Evolutionary conservation across 768 basidiomycete genomes (phyloP), one percentile per base, ranked within the genome.

Genomic region (Nevesoporus exiguus): DNA sequence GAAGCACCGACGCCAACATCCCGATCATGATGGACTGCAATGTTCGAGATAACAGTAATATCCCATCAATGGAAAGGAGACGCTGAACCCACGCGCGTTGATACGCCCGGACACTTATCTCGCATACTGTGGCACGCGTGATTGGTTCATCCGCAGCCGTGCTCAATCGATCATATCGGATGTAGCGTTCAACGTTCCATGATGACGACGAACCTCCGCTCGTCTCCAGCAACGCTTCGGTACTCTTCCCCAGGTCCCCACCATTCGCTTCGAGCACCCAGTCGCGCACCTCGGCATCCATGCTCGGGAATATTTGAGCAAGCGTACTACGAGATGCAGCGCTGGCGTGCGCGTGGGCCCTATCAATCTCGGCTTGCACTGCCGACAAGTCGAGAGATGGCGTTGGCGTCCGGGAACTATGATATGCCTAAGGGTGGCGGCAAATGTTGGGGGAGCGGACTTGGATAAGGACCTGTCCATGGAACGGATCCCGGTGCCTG

Each of bases 211-310:
- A 59, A 5, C 65, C 67, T 40, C 72, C 72, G 42, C 73, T 73
- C 78, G 93, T 90, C 73, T 93, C 91, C 65, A 93, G 72, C 56
- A 93, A 67, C 46, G 78, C 82, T 65, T 96, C 94, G 61, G 96
- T 94, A 66, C 91, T 94, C 78, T 81, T 83, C 39, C 93, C 93
- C 53, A 97, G 66, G 73, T 97, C 93, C 19, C 91, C 90, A 8
- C 81, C 82, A 62, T 93, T 93, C 42, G 90, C 92, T 66, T 96
- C 93, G 54, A 96, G 73, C 33, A 98, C 92, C 82, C 83, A 87
- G 55, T 93, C 90, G 39, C 93, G 80, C 30, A 97, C 83, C 69
- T 95, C 95, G 43, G 69, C 68, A 64, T 98, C 95, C 59, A 89
- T 76, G 10, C 69, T 69, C 2, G 94, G 94, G 79, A 98, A 98